Evolutionary conservation across 345 rosid species (phyloP).

Genomic region (Citrus inodora): DNA sequence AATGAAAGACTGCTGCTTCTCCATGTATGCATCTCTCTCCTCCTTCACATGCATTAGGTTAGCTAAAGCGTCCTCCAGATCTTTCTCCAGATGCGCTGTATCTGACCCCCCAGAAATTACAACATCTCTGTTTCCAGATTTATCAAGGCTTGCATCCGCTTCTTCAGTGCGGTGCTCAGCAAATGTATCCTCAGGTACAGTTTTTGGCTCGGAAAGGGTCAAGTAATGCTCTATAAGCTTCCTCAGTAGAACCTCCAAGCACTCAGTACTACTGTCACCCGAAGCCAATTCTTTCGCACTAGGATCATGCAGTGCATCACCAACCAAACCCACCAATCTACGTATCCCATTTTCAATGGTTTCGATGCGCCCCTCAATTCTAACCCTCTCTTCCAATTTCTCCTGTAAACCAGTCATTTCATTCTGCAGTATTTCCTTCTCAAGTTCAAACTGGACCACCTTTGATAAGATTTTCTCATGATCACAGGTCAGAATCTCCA

Average conservation of each 20-base stretch:
- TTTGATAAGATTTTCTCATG: conserved; percentile 43
- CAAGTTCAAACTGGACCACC: conserved; percentile 47
- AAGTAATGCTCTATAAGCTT: conserved; percentile 63
- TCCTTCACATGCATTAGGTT: conserved; percentile 53
- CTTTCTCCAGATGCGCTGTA: conserved; percentile 45
- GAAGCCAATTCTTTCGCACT: conserved; percentile 37
- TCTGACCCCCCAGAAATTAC: conserved; percentile 32
- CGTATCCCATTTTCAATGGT: conserved; percentile 44
- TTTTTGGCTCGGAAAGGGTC: conserved; percentile 24
- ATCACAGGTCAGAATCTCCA: conserved; percentile 44
- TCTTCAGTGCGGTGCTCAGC: conserved; percentile 24
- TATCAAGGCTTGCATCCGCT: conserved; percentile 27
- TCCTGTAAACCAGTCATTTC: conserved; percentile 49
- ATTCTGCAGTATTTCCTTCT: conserved; percentile 51
- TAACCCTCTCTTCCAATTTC: conserved; percentile 48
- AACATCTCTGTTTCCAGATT: conserved; percentile 41
- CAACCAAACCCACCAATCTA: conserved; percentile 53
- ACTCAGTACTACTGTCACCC: conserved; percentile 41
- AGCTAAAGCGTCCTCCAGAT: conserved; percentile 59
- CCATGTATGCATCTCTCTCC: conserved; percentile 65
- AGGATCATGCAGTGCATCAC: conserved; percentile 57
- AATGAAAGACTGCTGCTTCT: conserved; percentile 54
- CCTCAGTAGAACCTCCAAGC: conserved; percentile 60
- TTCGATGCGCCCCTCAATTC: conserved; percentile 41
- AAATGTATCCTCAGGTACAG: conserved; percentile 23